Conservation (phyloP, 805 yeast species). For the Ogataea henricii region DNA sequence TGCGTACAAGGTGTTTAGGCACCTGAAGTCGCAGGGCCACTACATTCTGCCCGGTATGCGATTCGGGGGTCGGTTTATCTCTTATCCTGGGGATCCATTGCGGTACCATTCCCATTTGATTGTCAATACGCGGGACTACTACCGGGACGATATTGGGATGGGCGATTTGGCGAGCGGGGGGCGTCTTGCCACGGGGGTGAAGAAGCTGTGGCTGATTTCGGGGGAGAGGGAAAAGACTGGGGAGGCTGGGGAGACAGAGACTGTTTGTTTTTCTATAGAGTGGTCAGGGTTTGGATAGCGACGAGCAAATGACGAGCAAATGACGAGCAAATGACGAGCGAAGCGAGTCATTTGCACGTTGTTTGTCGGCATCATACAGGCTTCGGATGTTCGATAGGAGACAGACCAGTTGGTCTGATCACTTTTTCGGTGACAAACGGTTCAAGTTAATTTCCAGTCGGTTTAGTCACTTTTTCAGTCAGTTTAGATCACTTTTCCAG, state of each 20-base stretch:
- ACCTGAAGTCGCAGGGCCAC: slow-evolving; percentile 35
- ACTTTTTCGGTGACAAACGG: too few relatives aligned
- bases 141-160: slow-evolving; percentile 56
- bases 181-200: slow-evolving; percentile 87
- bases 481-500: too few relatives aligned
- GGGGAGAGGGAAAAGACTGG: slow-evolving; percentile 31
- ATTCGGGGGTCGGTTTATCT: slow-evolving; percentile 86
- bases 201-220: slow-evolving; percentile 73
- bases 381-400: too few relatives aligned
- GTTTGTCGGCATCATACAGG: too few relatives aligned
- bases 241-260: slow-evolving; percentile 13
- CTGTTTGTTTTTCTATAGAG: slow-evolving; percentile 70
- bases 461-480: too few relatives aligned
- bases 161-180: slow-evolving; percentile 78
- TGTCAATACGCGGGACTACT: slow-evolving; percentile 51
- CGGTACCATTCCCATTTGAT: slow-evolving; percentile 86
- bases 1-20: slow-evolving; percentile 24
- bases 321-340: too few relatives aligned
- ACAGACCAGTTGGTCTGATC: too few relatives aligned
- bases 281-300: slow-evolving; percentile 94
- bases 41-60: slow-evolving; percentile 81
- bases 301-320: too few relatives aligned
- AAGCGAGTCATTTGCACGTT: too few relatives aligned
- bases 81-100: slow-evolving; percentile 94
- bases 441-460: too few relatives aligned